These are phyloP conservation scores for Aegilops longissima DNA, from an alignment of 176 grass and related monocot genomes.

Conservation along the genomic window DNA sequence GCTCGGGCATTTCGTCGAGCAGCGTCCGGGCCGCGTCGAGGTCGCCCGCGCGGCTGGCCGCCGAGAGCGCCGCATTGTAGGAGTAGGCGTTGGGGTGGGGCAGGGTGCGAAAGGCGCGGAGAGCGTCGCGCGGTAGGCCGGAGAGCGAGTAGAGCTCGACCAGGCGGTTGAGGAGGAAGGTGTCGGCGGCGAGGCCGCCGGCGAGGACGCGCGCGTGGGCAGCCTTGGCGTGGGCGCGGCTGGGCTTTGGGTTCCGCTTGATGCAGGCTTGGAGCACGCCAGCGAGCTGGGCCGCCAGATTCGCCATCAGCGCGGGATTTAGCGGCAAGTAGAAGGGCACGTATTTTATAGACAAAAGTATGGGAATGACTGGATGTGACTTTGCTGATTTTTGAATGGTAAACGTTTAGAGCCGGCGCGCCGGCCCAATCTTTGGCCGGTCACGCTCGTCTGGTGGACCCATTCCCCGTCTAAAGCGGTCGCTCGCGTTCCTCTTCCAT, in stretches of 20 bases:
- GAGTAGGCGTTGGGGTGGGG: conserved; percentile 68
- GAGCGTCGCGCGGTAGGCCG: conserved; percentile 50
- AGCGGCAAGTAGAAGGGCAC: background rate
- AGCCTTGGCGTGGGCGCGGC: conserved; percentile 34
- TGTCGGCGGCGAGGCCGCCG: conserved; percentile 62
- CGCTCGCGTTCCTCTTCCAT: no score
- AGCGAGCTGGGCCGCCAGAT: conserved; percentile 37
- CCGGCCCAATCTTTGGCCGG: no score
- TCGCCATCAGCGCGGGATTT: background rate
- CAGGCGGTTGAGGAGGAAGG: conserved; percentile 87
- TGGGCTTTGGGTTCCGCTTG: conserved; percentile 46
- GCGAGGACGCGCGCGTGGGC: conserved; percentile 66
- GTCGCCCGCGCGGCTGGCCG: conserved; percentile 48
- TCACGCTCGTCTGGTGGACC: no score
- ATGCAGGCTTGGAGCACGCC: conserved; percentile 43
- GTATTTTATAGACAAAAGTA: background rate
- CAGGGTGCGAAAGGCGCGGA: conserved; percentile 52
- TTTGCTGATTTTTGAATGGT: no score
- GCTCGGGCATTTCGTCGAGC: conserved; percentile 73
- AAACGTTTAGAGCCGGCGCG: no score
- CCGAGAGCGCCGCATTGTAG: conserved; percentile 64
- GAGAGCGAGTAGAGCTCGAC: conserved; percentile 84
- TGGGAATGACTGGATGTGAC: no score
- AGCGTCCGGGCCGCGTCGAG: conserved; percentile 49
- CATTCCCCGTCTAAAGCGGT: no score